phyloP scores from a whole-genome alignment of 345 rosid genomes.

The Eucalyptus tenuipes region DNA sequence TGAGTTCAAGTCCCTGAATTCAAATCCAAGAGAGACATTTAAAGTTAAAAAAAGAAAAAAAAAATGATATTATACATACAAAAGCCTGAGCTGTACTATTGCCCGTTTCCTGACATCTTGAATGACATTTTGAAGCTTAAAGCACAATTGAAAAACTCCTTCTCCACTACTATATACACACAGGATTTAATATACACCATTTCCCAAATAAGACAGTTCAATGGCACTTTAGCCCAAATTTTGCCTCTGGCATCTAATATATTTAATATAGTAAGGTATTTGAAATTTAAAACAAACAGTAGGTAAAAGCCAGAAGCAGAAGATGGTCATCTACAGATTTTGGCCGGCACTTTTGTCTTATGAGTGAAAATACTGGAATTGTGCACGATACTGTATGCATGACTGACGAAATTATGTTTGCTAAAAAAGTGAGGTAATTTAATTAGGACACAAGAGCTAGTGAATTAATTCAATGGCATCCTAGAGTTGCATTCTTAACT shows the following conservation, averaged over 20 bases:
- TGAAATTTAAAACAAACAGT: not conserved
- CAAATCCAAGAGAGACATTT: not conserved
- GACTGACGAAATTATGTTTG: not conserved
- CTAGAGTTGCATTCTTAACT: not conserved
- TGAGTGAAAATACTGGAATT: not conserved
- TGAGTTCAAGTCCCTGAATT: not conserved
- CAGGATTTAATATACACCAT: not conserved
- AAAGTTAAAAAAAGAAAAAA: not conserved
- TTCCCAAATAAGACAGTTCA: not conserved
- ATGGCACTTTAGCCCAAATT: not conserved
- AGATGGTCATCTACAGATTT: not conserved
- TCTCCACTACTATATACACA: not conserved
- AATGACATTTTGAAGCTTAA: not conserved
- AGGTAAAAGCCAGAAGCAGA: not conserved
- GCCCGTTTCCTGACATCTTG: not conserved
- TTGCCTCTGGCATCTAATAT: not conserved
- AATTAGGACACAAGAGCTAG: not conserved
- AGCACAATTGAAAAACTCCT: not conserved
- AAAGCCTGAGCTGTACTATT: not conserved
- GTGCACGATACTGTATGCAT: not conserved
- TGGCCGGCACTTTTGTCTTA: not conserved
- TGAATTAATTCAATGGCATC: not conserved
- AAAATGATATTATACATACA: not conserved
- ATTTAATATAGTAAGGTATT: not conserved
- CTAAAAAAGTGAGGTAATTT: not conserved